phyloP scores from a whole-genome alignment of 192 early-diverging fungal species.

The Pilobolus umbonatus region DNA sequence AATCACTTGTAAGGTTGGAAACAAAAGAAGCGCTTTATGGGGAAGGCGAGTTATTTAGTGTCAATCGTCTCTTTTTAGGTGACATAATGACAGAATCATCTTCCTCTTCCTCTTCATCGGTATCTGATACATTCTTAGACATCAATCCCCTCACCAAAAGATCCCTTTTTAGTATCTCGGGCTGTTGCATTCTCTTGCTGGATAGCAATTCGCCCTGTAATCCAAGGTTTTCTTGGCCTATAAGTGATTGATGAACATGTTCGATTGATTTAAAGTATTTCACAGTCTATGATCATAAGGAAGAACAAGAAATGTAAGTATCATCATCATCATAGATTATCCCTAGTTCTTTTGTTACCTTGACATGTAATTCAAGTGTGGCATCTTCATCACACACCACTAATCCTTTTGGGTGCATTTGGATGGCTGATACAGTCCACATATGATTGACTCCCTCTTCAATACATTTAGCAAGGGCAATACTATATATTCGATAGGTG shows the following conservation, averaged over 20 bases:
- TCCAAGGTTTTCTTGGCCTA: conserved; percentile 15
- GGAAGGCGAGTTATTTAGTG: background rate
- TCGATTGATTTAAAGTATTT: conserved; percentile 87
- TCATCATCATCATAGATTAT: no score
- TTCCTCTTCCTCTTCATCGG: background rate
- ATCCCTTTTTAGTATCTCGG: background rate
- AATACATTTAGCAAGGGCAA: conserved; percentile 80
- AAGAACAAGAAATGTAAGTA: no score
- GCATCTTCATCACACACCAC: conserved; percentile 86
- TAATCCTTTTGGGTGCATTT: conserved; percentile 74
- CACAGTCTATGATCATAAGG: conserved; percentile 49
- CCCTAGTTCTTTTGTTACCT: conserved; percentile 31
- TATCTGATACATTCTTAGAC: background rate
- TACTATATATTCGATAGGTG: conserved; percentile 4
- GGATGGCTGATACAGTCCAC: conserved; percentile 85
- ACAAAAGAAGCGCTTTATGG: background rate
- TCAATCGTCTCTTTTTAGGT: conserved; percentile 10
- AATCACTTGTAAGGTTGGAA: no score
- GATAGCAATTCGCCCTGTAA: conserved; percentile 16
- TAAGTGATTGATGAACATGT: conserved; percentile 59
- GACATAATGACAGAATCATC: background rate
- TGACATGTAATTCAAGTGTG: conserved; percentile 81
- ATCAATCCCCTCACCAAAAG: conserved; percentile 7
- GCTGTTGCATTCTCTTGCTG: background rate
- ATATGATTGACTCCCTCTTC: conserved; percentile 81